Percentiles rank a stretch among this genome's conserved stretches.
phyloP scores from a whole-genome alignment of 2,329 filamentous ascomycete genomes.

The Trichoderma endophyticum region DNA sequence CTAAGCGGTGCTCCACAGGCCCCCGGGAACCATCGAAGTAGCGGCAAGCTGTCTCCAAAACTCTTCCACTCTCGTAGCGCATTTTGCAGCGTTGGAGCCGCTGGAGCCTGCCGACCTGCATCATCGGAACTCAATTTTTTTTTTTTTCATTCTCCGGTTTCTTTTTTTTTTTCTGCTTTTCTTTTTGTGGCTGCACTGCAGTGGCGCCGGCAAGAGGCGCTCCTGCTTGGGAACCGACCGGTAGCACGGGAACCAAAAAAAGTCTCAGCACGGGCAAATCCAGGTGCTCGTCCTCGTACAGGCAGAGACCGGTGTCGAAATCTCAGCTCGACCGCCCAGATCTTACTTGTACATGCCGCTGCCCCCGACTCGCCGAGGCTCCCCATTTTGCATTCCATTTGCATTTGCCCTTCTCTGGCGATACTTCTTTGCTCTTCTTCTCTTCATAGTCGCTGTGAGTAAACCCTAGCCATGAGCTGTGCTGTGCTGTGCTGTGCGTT shows the following conservation, averaged over 20 bases:
- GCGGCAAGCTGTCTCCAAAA: neutral
- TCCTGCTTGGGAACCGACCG: neutral
- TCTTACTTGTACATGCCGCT: neutral
- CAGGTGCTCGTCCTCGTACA: neutral
- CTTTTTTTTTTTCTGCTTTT: neutral
- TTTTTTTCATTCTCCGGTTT: neutral
- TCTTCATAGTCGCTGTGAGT: slow-evolving; percentile 17
- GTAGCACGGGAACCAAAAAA: neutral
- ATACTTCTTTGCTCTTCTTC: neutral
- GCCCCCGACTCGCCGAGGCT: neutral
- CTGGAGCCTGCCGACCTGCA: slow-evolving; percentile 4
- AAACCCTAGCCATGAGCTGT: neutral
- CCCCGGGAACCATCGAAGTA: slow-evolving; percentile 2
- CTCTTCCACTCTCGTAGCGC: neutral
- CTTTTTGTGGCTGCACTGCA: slow-evolving; percentile 11
- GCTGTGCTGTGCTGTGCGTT: neutral
- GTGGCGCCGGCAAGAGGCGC: slow-evolving; percentile 8
- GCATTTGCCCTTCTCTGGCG: slow-evolving; percentile 1
- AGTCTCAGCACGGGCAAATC: neutral
- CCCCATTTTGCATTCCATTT: neutral
- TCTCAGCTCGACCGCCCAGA: neutral
- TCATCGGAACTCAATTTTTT: neutral
- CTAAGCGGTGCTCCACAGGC: slow-evolving; percentile 10
- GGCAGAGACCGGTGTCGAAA: neutral
- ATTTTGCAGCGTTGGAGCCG: neutral